Percentiles rank a stretch among this genome's conserved stretches.
Evolutionary conservation across 208 protist species (phyloP).

Genomic region (Trypanosoma mega): DNA sequence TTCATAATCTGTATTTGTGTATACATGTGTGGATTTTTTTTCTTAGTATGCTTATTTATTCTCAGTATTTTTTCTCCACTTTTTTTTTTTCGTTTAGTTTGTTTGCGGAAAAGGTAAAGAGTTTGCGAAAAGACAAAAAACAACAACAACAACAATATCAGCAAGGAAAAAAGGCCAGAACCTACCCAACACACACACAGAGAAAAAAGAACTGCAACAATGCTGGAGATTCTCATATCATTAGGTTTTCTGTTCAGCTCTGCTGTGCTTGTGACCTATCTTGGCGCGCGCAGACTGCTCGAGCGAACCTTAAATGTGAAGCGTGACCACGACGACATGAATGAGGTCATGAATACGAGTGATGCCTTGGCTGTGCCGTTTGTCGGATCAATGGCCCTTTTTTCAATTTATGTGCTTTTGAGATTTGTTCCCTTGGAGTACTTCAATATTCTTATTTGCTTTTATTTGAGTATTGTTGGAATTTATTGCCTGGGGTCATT

Average conservation of each 20-base stretch:
- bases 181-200: too few species aligned
- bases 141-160: not conserved
- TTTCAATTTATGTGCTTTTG: slow-evolving; percentile 72
- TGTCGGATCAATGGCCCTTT: slow-evolving; percentile 77
- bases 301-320: slow-evolving; percentile 17
- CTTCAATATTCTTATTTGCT: slow-evolving; percentile 65
- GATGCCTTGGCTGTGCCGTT: slow-evolving; percentile 77
- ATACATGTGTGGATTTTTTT: slow-evolving; percentile 6
- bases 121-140: too few species aligned
- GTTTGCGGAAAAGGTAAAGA: not conserved
- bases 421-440: slow-evolving; percentile 80
- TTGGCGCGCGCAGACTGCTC: slow-evolving; percentile 46
- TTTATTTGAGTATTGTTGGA: slow-evolving; percentile 69
- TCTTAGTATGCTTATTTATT: slow-evolving; percentile 10
- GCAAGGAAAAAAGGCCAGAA: slow-evolving; percentile 8
- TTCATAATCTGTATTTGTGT: not conserved
- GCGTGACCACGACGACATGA: slow-evolving; percentile 28
- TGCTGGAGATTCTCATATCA: slow-evolving; percentile 54
- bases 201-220: slow-evolving; percentile 4
- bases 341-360: slow-evolving; percentile 38
- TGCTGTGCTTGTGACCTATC: slow-evolving; percentile 46
- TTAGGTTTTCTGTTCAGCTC: slow-evolving; percentile 40
- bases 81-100: slow-evolving; percentile 6
- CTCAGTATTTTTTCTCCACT: not conserved
- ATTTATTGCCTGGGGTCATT: slow-evolving; percentile 70